phyloP scores from a whole-genome alignment of 257 asterid genomes.

The Solanum sitiens region DNA sequence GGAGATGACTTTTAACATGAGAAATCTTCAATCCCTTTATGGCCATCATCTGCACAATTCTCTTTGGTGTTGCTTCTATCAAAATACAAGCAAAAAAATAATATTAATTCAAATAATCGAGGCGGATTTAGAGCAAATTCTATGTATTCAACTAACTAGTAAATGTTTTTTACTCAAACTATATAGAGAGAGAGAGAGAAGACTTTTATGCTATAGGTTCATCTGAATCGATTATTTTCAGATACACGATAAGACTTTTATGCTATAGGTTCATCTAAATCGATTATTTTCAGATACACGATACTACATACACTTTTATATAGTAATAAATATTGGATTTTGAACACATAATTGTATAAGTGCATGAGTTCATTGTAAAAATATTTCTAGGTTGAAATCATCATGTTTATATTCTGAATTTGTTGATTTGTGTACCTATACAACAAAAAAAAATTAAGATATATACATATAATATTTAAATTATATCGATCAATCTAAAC shows the following conservation, averaged over 20 bases:
- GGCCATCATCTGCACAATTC: conserved; percentile 22
- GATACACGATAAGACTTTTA: neutral
- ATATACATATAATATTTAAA: neutral
- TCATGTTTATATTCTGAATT: neutral
- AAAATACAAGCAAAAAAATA: neutral
- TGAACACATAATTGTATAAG: neutral
- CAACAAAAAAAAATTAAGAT: neutral
- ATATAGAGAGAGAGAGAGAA: neutral
- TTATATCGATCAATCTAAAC: neutral
- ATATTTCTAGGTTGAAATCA: neutral
- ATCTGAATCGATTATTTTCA: neutral
- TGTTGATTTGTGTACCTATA: neutral
- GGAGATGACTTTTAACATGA: conserved; percentile 33
- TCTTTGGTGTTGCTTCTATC: conserved; percentile 30
- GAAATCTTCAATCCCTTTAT: conserved; percentile 21
- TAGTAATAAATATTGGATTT: neutral
- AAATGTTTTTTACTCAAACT: neutral
- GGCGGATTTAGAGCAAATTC: neutral
- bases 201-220: neutral
- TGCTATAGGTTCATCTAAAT: neutral
- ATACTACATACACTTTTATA: too few relatives aligned
- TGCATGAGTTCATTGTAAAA: neutral
- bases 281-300: neutral
- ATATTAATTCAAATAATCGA: neutral
- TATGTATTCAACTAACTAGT: neutral